These are phyloP conservation scores for Ceratocystis albifundus DNA, from an alignment of 2,329 filamentous ascomycete species.

Conservation along the genomic window DNA sequence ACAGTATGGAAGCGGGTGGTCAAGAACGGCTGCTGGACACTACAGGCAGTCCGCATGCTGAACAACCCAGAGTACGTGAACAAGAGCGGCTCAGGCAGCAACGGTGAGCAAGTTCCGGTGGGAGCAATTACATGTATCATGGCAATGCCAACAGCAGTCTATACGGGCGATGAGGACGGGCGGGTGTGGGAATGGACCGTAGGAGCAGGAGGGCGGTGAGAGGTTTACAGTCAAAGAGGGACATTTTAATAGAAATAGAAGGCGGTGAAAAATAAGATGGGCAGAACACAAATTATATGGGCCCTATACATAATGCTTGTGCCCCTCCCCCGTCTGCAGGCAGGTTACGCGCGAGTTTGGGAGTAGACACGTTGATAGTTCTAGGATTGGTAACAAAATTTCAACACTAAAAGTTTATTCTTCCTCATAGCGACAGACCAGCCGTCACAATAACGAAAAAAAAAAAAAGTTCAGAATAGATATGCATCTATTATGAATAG, in stretches of 20 bases:
- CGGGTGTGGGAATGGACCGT: slow-evolving; percentile 50
- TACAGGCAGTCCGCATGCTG: slow-evolving; percentile 69
- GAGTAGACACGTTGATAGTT: no score
- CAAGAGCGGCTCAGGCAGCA: background rate
- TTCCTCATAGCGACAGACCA: slow-evolving; percentile 36
- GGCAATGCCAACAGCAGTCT: slow-evolving; percentile 67
- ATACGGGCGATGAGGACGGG: slow-evolving; percentile 89
- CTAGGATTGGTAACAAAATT: no score
- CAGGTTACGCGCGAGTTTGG: no score
- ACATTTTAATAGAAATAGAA: background rate
- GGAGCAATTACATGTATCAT: slow-evolving; percentile 30
- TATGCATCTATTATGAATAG: slow-evolving; percentile 17
- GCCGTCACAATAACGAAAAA: slow-evolving; percentile 37
- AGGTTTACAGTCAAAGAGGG: background rate
- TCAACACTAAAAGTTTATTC: no score
- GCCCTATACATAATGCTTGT: background rate
- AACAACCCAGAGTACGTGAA: slow-evolving; percentile 55
- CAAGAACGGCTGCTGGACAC: slow-evolving; percentile 43
- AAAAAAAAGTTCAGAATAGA: slow-evolving; percentile 16
- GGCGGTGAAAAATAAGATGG: background rate
- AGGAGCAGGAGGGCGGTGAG: background rate
- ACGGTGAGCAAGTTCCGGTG: background rate
- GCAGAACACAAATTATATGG: background rate
- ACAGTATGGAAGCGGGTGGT: slow-evolving; percentile 59
- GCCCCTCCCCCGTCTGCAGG: no score